Conservation (phyloP, 768 basidiomycete genomes). For the Tulasnella sp. region DNA sequence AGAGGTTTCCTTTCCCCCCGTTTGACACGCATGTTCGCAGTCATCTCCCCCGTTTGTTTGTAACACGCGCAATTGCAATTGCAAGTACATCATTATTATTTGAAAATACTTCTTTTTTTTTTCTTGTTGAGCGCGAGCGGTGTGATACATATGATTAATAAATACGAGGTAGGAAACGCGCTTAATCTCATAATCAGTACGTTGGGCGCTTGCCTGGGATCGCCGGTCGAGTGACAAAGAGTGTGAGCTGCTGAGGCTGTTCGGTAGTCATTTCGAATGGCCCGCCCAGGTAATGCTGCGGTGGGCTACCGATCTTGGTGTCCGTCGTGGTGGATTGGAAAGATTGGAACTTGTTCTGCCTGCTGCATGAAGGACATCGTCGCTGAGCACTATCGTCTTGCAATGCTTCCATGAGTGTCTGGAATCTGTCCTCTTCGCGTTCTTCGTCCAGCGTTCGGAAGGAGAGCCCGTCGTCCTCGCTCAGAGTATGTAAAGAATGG, state of each 20-base stretch:
- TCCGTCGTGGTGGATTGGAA: slow-evolving; percentile 4
- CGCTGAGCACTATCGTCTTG: not conserved
- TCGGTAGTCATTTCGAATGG: not conserved
- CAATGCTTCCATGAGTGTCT: slow-evolving; percentile 16
- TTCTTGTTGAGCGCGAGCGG: too few relatives aligned
- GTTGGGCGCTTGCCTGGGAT: not conserved
- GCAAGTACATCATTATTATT: not conserved
- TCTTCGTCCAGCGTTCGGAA: not conserved
- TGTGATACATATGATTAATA: too few relatives aligned
- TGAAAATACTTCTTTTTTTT: too few relatives aligned
- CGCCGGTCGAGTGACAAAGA: not conserved
- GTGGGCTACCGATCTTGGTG: not conserved
- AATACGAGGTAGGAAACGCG: too few relatives aligned
- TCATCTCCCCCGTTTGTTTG: not conserved
- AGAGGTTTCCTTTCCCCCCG: not conserved
- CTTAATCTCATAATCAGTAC: not conserved
- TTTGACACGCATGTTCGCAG: not conserved
- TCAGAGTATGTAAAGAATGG: not conserved
- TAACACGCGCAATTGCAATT: slow-evolving; percentile 14
- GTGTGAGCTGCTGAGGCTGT: not conserved
- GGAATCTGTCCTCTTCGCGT: not conserved
- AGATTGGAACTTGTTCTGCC: not conserved
- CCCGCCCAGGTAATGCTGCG: not conserved
- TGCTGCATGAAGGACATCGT: not conserved
- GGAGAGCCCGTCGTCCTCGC: slow-evolving; percentile 1